Conservation (phyloP, 768 basidiomycete genomes). For the Daedalea quercina region DNA sequence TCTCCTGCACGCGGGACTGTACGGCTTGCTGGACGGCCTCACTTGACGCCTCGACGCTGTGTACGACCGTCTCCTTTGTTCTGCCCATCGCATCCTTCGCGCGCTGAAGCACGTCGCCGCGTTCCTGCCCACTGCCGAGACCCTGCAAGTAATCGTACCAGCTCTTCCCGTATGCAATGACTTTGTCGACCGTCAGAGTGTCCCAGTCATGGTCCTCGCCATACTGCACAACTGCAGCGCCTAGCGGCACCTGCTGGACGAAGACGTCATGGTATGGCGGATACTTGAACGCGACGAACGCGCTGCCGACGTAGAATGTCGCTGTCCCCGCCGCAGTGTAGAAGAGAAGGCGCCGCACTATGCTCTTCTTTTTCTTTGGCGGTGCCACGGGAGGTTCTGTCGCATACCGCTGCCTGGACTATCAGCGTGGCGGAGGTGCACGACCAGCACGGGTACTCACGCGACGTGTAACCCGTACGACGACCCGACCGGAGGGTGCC, state of each 20-base stretch:
- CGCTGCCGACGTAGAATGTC: slow-evolving; percentile 79
- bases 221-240: slow-evolving; percentile 69
- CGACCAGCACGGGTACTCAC: slow-evolving; percentile 33
- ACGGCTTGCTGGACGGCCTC: neutral
- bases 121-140: slow-evolving; percentile 45
- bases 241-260: slow-evolving; percentile 72
- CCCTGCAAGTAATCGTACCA: slow-evolving; percentile 41
- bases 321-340: slow-evolving; percentile 62
- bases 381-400: slow-evolving; percentile 42
- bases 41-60: slow-evolving; percentile 33
- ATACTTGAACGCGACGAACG: slow-evolving; percentile 70
- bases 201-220: slow-evolving; percentile 81
- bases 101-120: slow-evolving; percentile 26
- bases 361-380: slow-evolving; percentile 46
- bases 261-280: slow-evolving; percentile 84
- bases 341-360: slow-evolving; percentile 57
- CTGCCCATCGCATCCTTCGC: slow-evolving; percentile 27
- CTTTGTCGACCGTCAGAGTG: slow-evolving; percentile 54
- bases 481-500: slow-evolving; percentile 34
- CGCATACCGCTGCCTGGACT: slow-evolving; percentile 45
- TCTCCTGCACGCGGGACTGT: slow-evolving; percentile 29
- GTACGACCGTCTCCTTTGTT: slow-evolving; percentile 29
- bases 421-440: neutral
- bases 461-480: slow-evolving; percentile 49
- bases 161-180: slow-evolving; percentile 46